phyloP scores from a whole-genome alignment of 1,284 basidiomycete species.

The Boletus semigastroideus region DNA sequence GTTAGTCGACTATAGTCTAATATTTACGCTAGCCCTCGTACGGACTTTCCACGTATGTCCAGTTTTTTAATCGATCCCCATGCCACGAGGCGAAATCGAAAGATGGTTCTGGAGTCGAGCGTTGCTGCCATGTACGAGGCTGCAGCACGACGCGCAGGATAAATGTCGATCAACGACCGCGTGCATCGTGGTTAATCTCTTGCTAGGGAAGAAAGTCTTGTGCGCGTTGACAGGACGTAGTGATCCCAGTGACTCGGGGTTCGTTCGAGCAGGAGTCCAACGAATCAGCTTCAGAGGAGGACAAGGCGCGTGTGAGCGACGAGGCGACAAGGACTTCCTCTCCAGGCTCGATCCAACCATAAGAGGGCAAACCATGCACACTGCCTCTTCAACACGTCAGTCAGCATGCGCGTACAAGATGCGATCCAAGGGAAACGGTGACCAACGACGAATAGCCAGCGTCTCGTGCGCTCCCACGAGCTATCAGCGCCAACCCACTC shows the following conservation, averaged over 20 bases:
- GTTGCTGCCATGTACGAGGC: conserved; percentile 2
- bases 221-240: conserved; percentile 7
- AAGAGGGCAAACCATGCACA: conserved; percentile 8
- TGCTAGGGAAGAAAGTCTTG: conserved; percentile 2
- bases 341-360: conserved; percentile 11
- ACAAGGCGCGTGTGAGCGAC: conserved; percentile 28
- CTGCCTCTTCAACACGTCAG: conserved; percentile 9
- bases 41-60: neutral
- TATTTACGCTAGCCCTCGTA: neutral
- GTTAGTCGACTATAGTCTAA: conserved; percentile 2
- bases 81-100: neutral
- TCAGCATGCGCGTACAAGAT: conserved; percentile 8
- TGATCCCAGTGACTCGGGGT: conserved; percentile 15
- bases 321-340: conserved; percentile 16
- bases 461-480: conserved; percentile 30
- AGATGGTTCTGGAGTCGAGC: neutral
- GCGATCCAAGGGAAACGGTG: neutral
- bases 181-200: conserved; percentile 30
- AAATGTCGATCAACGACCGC: conserved; percentile 15
- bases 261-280: conserved; percentile 11
- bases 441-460: neutral
- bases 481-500: conserved; percentile 30
- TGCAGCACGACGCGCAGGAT: conserved; percentile 10
- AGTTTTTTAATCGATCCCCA: neutral
- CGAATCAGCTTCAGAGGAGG: conserved; percentile 15